Conservation (phyloP, 352 stramenopile species). For the Saprolegnia parasitica region DNA sequence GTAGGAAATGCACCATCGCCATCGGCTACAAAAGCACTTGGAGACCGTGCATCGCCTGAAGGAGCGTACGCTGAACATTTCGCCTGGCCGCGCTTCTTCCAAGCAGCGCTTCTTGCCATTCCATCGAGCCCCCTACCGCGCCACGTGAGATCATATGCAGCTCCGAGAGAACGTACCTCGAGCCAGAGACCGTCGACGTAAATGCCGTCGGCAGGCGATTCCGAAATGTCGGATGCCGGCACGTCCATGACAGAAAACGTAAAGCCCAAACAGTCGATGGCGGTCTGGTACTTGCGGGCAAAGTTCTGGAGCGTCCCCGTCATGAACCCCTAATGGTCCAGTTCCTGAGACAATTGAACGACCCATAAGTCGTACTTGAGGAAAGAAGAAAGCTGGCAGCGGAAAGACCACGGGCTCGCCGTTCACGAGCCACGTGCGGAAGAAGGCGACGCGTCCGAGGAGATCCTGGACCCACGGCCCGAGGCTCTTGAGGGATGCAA, state of each 20-base stretch:
- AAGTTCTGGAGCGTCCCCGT: conserved; percentile 93
- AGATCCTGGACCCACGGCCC: conserved; percentile 91
- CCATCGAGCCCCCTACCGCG: conserved; percentile 77
- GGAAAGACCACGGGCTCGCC: conserved; percentile 89
- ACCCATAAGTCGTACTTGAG: conserved; percentile 68
- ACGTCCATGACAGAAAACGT: conserved; percentile 82
- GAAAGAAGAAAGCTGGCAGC: conserved; percentile 94
- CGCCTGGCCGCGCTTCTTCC: conserved; percentile 76
- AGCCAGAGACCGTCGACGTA: conserved; percentile 88
- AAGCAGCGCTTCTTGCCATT: conserved; percentile 61
- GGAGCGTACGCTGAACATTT: conserved; percentile 82
- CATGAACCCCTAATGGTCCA: conserved; percentile 81
- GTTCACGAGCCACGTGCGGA: conserved; percentile 85
- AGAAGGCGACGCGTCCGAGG: conserved; percentile 86
- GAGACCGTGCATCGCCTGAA: too few species aligned
- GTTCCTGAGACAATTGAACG: not conserved
- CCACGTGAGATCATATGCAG: not conserved
- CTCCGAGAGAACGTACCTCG: conserved; percentile 32
- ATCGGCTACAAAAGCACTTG: conserved; percentile 40
- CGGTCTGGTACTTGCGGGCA: conserved; percentile 91
- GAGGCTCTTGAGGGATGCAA: conserved; percentile 91
- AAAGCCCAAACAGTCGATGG: conserved; percentile 92
- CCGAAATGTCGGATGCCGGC: conserved; percentile 44
- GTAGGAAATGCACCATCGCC: conserved; percentile 87
- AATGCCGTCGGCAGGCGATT: conserved; percentile 86